phyloP scores from a whole-genome alignment of 805 yeast species.

The Myxozyma geophila region DNA sequence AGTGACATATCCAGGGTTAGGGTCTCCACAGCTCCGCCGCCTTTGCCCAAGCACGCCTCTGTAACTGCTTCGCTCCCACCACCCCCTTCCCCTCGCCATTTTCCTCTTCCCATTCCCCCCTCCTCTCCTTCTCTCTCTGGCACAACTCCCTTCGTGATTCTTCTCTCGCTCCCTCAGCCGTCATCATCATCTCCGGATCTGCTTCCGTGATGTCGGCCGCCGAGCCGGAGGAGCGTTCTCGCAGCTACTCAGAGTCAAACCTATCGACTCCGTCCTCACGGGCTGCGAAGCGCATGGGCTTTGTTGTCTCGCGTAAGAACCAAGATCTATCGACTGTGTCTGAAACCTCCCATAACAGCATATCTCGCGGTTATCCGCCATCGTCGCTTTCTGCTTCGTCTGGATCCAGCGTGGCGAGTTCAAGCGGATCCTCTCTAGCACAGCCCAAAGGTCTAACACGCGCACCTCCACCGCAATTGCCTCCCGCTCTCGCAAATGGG shows the following conservation, averaged over 20 bases:
- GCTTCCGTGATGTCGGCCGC: conserved; percentile 10
- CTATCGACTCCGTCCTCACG: conserved; percentile 22
- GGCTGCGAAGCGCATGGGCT: conserved; percentile 40
- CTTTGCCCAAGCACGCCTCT: neutral
- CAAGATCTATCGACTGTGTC: conserved; percentile 33
- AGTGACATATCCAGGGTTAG: neutral
- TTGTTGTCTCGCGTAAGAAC: conserved; percentile 33
- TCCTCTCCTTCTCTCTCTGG: neutral
- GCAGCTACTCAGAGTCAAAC: conserved; percentile 39
- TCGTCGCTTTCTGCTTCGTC: neutral
- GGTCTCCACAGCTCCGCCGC: neutral
- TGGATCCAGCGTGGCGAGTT: neutral
- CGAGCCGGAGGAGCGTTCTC: conserved; percentile 37
- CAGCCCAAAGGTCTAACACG: neutral
- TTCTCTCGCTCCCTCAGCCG: neutral
- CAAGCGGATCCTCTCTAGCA: neutral
- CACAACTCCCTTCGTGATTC: neutral
- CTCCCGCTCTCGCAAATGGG: conserved; percentile 14
- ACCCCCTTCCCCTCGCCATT: neutral
- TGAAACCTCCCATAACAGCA: neutral
- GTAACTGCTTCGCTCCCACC: neutral
- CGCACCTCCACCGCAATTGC: conserved; percentile 19
- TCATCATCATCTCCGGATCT: neutral
- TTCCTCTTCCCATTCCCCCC: neutral
- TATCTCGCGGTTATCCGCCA: neutral